phyloP scores from a whole-genome alignment of 139 green algal species.

The Chlamydomonas asymmetrica region DNA sequence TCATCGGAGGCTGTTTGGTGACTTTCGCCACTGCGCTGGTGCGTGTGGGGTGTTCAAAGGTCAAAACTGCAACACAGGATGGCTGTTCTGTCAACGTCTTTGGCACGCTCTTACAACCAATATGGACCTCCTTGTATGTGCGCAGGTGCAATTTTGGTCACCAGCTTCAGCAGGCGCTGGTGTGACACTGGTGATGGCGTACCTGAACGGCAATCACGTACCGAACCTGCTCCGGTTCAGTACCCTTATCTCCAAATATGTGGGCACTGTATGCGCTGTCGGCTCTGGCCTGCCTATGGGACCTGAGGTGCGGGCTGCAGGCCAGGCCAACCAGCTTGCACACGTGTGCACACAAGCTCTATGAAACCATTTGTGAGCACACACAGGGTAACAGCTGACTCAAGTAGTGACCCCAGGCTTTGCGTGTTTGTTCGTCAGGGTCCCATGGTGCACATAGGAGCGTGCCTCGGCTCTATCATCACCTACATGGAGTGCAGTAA shows the following conservation, averaged over 20 bases:
- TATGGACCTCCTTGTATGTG: not conserved
- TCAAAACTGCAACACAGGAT: no score
- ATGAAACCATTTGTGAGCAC: no score
- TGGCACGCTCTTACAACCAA: no score
- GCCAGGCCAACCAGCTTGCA: no score
- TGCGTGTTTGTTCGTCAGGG: conserved; percentile 32
- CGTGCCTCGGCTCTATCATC: conserved; percentile 73
- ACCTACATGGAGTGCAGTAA: conserved; percentile 68
- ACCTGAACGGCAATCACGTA: conserved; percentile 76
- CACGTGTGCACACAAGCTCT: no score
- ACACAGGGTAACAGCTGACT: no score
- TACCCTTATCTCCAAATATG: conserved; percentile 71
- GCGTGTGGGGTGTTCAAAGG: not conserved
- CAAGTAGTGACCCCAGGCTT: no score
- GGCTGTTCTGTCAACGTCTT: not conserved
- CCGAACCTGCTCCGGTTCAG: conserved; percentile 66
- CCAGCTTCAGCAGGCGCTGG: conserved; percentile 77
- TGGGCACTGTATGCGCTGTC: conserved; percentile 60
- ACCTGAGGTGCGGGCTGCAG: conserved; percentile 66
- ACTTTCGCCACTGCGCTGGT: conserved; percentile 40
- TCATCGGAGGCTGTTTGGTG: conserved; percentile 41
- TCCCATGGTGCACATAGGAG: conserved; percentile 90
- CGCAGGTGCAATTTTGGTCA: conserved; percentile 76
- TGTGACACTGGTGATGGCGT: conserved; percentile 87
- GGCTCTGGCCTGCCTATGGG: conserved; percentile 62